phyloP scores from a whole-genome alignment of 306 rosid species.

The Quillaja saponaria region DNA sequence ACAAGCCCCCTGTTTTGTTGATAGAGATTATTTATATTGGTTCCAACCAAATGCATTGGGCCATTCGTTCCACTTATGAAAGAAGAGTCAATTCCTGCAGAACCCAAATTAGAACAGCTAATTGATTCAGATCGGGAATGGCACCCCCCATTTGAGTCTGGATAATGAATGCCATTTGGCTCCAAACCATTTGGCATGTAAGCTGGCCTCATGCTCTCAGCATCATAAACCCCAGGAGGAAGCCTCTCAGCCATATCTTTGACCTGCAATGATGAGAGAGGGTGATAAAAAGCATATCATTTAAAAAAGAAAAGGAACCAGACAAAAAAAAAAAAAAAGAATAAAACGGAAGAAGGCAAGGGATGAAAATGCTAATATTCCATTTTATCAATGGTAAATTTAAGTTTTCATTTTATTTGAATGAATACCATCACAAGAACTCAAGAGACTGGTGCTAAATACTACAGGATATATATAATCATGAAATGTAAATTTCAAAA shows the following conservation, averaged over 20 bases:
- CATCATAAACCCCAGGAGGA: constrained; percentile 76
- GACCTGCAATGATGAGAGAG: constrained; percentile 55
- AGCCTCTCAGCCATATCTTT: constrained; percentile 91
- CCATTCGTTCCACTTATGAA: constrained; percentile 40
- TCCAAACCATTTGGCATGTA: constrained; percentile 64
- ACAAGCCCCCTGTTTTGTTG: constrained; percentile 39
- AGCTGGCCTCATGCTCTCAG: constrained; percentile 58
- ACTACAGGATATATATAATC: constrained; percentile 18
- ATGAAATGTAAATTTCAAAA: constrained; percentile 15
- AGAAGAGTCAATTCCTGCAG: constrained; percentile 59
- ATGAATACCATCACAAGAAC: too few species aligned
- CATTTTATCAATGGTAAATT: too few species aligned
- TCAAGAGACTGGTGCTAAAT: too few species aligned
- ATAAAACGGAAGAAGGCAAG: not conserved
- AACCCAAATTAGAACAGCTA: constrained; percentile 60
- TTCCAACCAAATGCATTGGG: constrained; percentile 43
- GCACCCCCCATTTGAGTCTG: constrained; percentile 49
- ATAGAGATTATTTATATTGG: constrained; percentile 41
- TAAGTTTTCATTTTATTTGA: too few species aligned
- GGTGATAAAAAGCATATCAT: constrained; percentile 27
- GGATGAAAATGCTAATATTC: too few species aligned
- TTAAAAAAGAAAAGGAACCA: not conserved
- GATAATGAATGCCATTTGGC: constrained; percentile 58
- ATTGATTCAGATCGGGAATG: constrained; percentile 66
- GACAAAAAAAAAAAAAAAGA: not conserved